A percentile compares a stretch with the other conserved stretches of the same genome.
phyloP scores from a whole-genome alignment of 352 stramenopile genomes.

The Thraustochytrium sp. region DNA sequence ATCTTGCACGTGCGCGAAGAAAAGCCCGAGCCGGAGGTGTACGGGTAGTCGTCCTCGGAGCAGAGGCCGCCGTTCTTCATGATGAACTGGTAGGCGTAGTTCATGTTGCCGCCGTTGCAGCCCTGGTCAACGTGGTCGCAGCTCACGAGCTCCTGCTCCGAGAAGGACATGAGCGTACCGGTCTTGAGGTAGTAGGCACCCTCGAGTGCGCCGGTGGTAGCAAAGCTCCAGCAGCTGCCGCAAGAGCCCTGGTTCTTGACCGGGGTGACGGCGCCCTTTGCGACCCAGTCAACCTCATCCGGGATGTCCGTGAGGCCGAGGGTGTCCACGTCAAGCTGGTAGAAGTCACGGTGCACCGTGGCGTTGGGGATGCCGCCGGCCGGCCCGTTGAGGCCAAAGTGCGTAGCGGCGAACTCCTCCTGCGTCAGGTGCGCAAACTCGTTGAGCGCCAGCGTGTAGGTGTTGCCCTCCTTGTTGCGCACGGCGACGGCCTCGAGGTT shows the following conservation, averaged over 20 bases:
- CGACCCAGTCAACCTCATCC: slow-evolving; percentile 84
- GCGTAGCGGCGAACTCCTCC: slow-evolving; percentile 81
- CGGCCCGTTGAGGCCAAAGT: slow-evolving; percentile 54
- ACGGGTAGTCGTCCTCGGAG: slow-evolving; percentile 89
- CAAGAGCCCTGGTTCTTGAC: slow-evolving; percentile 98
- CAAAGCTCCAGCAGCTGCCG: slow-evolving; percentile 98
- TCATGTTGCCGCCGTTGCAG: slow-evolving; percentile 95
- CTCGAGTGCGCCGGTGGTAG: slow-evolving; percentile 92
- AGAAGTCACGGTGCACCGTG: neutral
- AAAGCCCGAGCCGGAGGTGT: slow-evolving; percentile 61
- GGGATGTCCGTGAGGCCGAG: slow-evolving; percentile 58
- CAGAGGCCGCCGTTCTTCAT: slow-evolving; percentile 83
- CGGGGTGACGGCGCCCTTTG: slow-evolving; percentile 84
- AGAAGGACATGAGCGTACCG: slow-evolving; percentile 80
- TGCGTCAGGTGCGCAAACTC: slow-evolving; percentile 86
- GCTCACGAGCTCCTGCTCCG: slow-evolving; percentile 95
- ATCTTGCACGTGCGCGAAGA: slow-evolving; percentile 55
- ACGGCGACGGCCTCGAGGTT: slow-evolving; percentile 38
- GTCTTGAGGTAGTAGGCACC: slow-evolving; percentile 87
- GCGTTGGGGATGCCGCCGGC: neutral
- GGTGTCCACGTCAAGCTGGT: slow-evolving; percentile 51
- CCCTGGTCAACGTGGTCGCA: slow-evolving; percentile 88
- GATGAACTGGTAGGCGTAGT: slow-evolving; percentile 93
- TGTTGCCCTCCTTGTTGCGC: slow-evolving; percentile 62
- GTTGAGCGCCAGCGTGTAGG: slow-evolving; percentile 84